Evolutionary conservation across 768 basidiomycete species (phyloP).

Genomic region (Trametes maxima): DNA sequence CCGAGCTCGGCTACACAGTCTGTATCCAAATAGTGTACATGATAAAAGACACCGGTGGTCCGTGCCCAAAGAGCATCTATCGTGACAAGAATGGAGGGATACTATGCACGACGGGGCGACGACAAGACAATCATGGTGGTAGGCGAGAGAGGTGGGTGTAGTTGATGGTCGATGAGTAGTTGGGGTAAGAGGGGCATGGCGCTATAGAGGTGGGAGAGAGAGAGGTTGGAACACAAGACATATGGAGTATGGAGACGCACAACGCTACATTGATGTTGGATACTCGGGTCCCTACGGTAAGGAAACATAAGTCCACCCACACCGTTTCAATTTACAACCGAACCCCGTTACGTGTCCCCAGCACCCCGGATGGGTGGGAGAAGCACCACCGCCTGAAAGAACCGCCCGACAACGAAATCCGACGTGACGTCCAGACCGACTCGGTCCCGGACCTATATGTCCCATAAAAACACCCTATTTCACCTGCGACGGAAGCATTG

Average conservation of each 20-base stretch:
- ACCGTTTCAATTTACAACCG: background rate
- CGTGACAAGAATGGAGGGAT: too few species aligned
- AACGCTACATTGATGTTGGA: conserved; percentile 21
- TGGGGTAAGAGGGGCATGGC: background rate
- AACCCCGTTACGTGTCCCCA: background rate
- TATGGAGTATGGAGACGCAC: background rate
- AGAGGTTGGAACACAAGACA: background rate
- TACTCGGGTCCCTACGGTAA: conserved; percentile 19
- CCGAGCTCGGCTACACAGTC: too few species aligned
- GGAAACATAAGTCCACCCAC: conserved; percentile 13
- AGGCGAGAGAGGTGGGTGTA: too few species aligned
- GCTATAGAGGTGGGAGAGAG: background rate
- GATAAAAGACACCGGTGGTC: too few species aligned
- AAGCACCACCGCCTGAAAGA: background rate
- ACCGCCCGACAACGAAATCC: background rate
- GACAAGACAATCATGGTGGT: too few species aligned
- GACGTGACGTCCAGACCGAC: background rate
- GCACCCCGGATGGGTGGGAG: background rate
- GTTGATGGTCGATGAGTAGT: too few species aligned
- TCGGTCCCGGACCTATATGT: background rate
- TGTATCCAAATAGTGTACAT: too few species aligned
- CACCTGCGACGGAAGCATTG: conserved; percentile 5
- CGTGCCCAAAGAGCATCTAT: too few species aligned
- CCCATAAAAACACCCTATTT: conserved; percentile 8
- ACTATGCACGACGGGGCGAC: too few species aligned